Conservation (phyloP, 441 rosid genomes). For the Aquilaria agallochum region DNA sequence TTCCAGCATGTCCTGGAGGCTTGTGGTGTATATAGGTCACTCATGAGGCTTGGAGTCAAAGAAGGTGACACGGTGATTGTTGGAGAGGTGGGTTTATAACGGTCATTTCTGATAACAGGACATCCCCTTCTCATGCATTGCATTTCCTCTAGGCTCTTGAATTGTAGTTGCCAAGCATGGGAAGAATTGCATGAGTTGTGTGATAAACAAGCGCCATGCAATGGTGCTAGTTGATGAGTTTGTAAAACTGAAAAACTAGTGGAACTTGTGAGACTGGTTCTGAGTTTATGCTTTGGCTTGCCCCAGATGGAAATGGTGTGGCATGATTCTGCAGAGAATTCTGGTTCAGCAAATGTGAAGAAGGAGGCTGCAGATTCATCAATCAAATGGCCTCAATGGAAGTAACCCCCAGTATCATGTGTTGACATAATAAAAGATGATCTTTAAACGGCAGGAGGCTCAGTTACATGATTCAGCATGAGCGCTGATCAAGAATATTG, state of each 20-base stretch:
- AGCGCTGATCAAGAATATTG: no score
- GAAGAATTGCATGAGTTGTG: background rate
- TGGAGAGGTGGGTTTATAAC: conserved; percentile 62
- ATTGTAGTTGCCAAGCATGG: no score
- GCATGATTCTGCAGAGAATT: conserved; percentile 58
- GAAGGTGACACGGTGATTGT: conserved; percentile 91
- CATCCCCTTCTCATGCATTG: background rate
- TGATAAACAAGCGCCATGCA: background rate
- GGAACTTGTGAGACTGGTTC: background rate
- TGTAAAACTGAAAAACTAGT: background rate
- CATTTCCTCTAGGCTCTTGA: background rate
- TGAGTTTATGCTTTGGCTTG: conserved; percentile 14
- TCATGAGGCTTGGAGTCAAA: conserved; percentile 73
- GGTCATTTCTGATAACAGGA: background rate
- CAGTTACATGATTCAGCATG: no score
- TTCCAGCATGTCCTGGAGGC: conserved; percentile 90
- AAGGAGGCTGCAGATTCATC: conserved; percentile 54
- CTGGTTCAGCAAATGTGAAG: conserved; percentile 47
- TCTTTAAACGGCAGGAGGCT: no score
- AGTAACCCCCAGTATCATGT: conserved; percentile 14
- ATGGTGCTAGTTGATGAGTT: background rate
- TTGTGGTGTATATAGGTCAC: conserved; percentile 75
- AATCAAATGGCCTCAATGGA: conserved; percentile 68
- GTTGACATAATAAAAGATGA: no score
- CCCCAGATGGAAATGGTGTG: conserved; percentile 85